Evolutionary conservation across 2,329 filamentous ascomycete genomes (phyloP), one percentile per base, ranked within the genome.

Genomic region (Clarireedia paspali): DNA sequence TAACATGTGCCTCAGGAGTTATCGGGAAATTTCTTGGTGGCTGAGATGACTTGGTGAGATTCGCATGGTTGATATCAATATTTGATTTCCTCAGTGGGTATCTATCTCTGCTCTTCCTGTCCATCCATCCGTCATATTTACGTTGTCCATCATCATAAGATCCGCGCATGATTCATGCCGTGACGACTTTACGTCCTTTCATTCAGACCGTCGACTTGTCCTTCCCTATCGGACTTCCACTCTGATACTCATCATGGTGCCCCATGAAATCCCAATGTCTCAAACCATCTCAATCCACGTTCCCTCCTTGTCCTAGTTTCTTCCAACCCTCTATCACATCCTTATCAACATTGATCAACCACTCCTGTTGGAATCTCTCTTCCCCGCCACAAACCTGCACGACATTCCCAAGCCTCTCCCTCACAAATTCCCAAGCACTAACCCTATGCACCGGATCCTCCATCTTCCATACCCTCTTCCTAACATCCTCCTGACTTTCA

Each of bases 311-410:
- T 34, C 34, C 65, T 34, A 80, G 59, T 42, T 65, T 65, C 62
- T 76, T 72, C 67, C 91, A 92, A n/a, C 77, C 80, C 10, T 74
- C 74, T 59, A 92, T 64, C 15, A 91, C 80, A 57, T 91, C 84
- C 62, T 77, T 78, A 69, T 94, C 89, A 26, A 94, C 87, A 60
- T 91, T 88, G n/a, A 77, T 77, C 14, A 83, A 71, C 82, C 85
- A 91, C 50, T 85, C 77, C 55, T 81, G 77, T 67, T 85, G 77
- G 68, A 94, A 92, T 3, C 68, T 72, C 50, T 80, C 75, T 63
- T 85, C 79, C 0, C 87, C 87, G 2, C 88, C 88, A 4, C 76
- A 76, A 4, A 75, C 73, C 50, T 74, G 73, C 20, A 91, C 79
- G 5, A 85, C 72, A 14, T 76, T 74, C 55, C 80, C 75, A 36